Evolutionary conservation across 352 stramenopile species (phyloP), one percentile per base, ranked within the genome.

Genomic region (Globisporangium canariense): DNA sequence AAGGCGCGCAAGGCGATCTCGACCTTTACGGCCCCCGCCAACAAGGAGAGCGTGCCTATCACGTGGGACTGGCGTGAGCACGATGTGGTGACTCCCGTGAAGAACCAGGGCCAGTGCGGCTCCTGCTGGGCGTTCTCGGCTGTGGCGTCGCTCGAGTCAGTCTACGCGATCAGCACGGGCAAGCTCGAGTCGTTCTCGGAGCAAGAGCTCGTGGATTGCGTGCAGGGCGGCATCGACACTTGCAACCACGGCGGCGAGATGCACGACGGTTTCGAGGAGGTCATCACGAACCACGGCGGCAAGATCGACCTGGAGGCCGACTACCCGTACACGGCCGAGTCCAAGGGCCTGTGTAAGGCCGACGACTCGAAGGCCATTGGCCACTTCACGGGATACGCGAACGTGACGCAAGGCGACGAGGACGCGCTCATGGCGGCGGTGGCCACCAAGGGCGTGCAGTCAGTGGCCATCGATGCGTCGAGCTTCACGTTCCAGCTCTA

Each of bases 111-210:
- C 25, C 25, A 28, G 25, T 28, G 25, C 25, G 25, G 25, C 25
- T 98, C 96, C 41, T 99, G 96, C 81, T 99, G 96, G 96, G 94
- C 96, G 10, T 98, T 98, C 65, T 98, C 96, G 6, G 71, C 75
- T 4, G 72, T 75, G 11, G 76, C 71, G 0, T 55, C 72, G 6
- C 56, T 83, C 18, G 74, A 83, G 51, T 60, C 60, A 28, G 64
- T 58, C 28, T 77, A 76, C 57, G 68, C 69, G 14, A 47, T 82
- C n/a, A 52, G 67, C 36, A 85, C 67, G 50, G 75, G 75, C 34
- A 81, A 78, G 62, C 60, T 85, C n/a, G 68, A 67, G 46, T 81
- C 72, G 38, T 70, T 85, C 45, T 81, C 74, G 43, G 76, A 85
- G 56, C 76, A 84, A 54, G 76, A 84, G 61, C 67, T 84, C 47